Evolutionary conservation across 768 basidiomycete genomes (phyloP).

Genomic region (Mycena indigotica): DNA sequence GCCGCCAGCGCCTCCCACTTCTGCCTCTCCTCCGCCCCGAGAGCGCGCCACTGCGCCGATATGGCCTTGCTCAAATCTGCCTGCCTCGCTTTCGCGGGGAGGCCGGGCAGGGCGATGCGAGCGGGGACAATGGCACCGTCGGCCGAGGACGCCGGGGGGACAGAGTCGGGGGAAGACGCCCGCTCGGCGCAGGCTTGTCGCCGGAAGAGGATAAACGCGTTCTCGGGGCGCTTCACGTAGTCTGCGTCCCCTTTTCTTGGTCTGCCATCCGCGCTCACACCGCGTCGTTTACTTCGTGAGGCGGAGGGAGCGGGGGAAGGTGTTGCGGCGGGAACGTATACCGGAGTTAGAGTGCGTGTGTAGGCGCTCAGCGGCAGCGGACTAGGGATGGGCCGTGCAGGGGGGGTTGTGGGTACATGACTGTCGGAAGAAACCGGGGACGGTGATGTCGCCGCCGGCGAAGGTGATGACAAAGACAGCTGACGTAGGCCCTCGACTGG

Average conservation of each 20-base stretch:
- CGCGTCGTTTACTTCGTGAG: constrained; percentile 3
- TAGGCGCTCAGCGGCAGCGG: constrained; percentile 35
- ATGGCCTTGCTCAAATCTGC: constrained; percentile 82
- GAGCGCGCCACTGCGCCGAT: constrained; percentile 77
- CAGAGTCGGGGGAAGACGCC: constrained; percentile 7
- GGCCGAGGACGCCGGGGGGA: constrained; percentile 12
- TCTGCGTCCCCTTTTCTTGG: constrained; percentile 78
- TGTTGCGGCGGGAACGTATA: background rate
- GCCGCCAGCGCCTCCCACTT: constrained; percentile 79
- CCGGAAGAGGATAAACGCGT: constrained; percentile 84
- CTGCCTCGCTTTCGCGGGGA: constrained; percentile 69
- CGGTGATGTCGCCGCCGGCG: constrained; percentile 37
- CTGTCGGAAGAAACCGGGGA: constrained; percentile 48
- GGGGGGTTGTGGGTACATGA: constrained; percentile 49
- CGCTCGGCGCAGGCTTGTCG: constrained; percentile 77
- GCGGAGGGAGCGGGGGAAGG: background rate
- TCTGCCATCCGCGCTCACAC: constrained; percentile 43
- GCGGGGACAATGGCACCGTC: background rate
- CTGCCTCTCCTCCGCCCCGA: constrained; percentile 64
- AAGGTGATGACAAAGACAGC: constrained; percentile 37
- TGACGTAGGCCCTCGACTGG: constrained; percentile 48
- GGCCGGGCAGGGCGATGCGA: constrained; percentile 14
- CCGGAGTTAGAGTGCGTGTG: constrained; percentile 19
- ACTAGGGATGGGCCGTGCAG: too few relatives aligned
- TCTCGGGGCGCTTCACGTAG: constrained; percentile 82